Percentiles rank a stretch among this genome's conserved stretches.
Evolutionary conservation across 2,329 filamentous ascomycete species (phyloP).

Genomic region (Trichocomaceae sp.): DNA sequence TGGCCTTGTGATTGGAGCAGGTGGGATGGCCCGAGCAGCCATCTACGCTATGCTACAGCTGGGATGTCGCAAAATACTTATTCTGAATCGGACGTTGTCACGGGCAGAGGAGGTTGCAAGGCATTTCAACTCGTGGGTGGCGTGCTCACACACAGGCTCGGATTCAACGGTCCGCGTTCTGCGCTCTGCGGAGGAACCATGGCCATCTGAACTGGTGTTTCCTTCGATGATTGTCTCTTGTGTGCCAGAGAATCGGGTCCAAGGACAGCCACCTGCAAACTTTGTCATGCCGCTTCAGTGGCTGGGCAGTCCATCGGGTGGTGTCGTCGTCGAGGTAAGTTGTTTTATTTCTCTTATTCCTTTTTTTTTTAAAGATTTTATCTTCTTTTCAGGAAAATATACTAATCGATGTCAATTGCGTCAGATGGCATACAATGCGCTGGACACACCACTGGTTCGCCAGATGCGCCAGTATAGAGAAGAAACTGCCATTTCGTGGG

Average conservation of each 20-base stretch:
- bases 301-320: slow-evolving; percentile 66
- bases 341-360: too few relatives aligned
- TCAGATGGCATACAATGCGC: slow-evolving; percentile 61
- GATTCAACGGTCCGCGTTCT: slow-evolving; percentile 47
- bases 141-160: slow-evolving; percentile 31
- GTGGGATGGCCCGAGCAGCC: slow-evolving; percentile 70
- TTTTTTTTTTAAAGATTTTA: too few relatives aligned
- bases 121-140: slow-evolving; percentile 57
- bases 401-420: too few relatives aligned
- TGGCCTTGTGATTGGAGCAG: slow-evolving; percentile 52
- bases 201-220: slow-evolving; percentile 56
- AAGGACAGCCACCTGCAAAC: slow-evolving; percentile 58
- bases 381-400: too few relatives aligned
- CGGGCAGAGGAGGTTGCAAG: slow-evolving; percentile 61
- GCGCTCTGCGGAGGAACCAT: slow-evolving; percentile 51
- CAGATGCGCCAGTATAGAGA: slow-evolving; percentile 58
- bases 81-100: slow-evolving; percentile 64
- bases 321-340: slow-evolving; percentile 63
- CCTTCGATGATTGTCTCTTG: slow-evolving; percentile 72
- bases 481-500: slow-evolving; percentile 54
- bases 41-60: slow-evolving; percentile 73
- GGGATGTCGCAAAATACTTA: slow-evolving; percentile 67
- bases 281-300: slow-evolving; percentile 64
- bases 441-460: slow-evolving; percentile 63
- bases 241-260: slow-evolving; percentile 64